These are phyloP conservation scores for Colletotrichum karsti DNA, from an alignment of 2,329 filamentous ascomycete species.

Conservation along the genomic window DNA sequence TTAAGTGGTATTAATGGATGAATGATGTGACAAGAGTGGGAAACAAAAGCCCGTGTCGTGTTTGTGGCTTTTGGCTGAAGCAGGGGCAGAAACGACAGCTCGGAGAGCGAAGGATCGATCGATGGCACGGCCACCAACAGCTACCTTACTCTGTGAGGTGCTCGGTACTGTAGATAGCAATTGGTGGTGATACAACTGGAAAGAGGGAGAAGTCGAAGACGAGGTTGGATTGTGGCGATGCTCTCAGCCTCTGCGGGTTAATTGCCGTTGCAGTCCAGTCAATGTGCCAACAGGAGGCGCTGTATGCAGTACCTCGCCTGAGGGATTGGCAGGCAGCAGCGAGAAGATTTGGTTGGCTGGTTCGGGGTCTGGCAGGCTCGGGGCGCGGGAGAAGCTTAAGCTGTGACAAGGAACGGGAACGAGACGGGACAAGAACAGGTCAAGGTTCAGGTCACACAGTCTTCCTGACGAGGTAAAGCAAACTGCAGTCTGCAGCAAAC, in stretches of 20 bases:
- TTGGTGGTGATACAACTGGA: slow-evolving; percentile 15
- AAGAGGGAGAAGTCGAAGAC: background rate
- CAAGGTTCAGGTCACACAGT: background rate
- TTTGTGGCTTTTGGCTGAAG: background rate
- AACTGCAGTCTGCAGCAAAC: background rate
- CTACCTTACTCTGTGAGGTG: too few relatives aligned
- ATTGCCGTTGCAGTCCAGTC: slow-evolving; percentile 4
- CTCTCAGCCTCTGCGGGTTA: background rate
- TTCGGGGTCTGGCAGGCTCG: background rate
- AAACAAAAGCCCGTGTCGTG: background rate
- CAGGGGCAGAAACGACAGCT: background rate
- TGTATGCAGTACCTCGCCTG: background rate
- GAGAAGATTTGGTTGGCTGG: background rate
- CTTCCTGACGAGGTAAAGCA: background rate
- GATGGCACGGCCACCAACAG: slow-evolving; percentile 16
- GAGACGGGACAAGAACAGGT: background rate
- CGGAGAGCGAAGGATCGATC: slow-evolving; percentile 1
- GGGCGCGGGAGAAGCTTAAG: slow-evolving; percentile 5
- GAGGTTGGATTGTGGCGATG: slow-evolving; percentile 11
- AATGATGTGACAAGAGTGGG: background rate
- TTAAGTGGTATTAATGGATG: background rate
- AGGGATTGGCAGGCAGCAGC: background rate
- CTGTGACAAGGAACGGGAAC: slow-evolving; percentile 7
- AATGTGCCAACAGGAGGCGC: background rate
- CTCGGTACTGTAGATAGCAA: background rate